Evolutionary conservation across 179 eudicot species (phyloP).

Genomic region (Patellifolia procumbens): DNA sequence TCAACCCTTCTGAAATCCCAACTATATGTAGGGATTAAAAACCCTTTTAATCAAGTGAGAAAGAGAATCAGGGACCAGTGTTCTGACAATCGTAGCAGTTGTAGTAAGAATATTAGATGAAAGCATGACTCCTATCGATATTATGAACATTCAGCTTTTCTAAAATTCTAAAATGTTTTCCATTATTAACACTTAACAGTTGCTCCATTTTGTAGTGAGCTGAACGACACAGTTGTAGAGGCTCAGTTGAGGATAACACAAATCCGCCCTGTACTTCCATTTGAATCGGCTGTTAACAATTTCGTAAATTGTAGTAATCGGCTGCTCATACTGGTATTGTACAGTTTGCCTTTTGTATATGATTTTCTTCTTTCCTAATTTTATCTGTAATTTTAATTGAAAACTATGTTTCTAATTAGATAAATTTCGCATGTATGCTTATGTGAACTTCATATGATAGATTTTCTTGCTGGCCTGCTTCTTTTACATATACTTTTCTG

Average conservation of each 20-base stretch:
- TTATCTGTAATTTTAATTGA: background rate
- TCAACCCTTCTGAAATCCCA: background rate
- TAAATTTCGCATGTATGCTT: background rate
- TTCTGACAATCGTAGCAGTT: too few relatives aligned
- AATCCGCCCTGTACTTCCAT: constrained; percentile 72
- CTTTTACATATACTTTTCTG: too few relatives aligned
- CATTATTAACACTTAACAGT: constrained; percentile 9
- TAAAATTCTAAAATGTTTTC: background rate
- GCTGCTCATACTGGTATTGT: constrained; percentile 75
- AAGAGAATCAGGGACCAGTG: background rate
- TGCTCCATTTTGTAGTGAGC: constrained; percentile 57
- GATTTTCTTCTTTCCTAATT: background rate
- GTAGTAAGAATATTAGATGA: background rate
- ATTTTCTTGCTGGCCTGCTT: too few relatives aligned
- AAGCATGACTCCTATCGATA: background rate
- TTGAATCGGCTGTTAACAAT: constrained; percentile 47
- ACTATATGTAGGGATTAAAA: background rate
- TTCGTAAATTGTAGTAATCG: constrained; percentile 66
- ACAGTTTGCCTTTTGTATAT: constrained; percentile 16
- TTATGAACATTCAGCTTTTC: background rate
- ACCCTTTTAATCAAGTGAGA: background rate
- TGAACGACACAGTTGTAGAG: constrained; percentile 89
- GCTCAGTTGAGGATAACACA: constrained; percentile 83
- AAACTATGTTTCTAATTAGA: background rate
- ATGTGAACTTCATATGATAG: too few relatives aligned